phyloP scores from a whole-genome alignment of 2,329 filamentous ascomycete species.

The Colletotrichum theobromicola region DNA sequence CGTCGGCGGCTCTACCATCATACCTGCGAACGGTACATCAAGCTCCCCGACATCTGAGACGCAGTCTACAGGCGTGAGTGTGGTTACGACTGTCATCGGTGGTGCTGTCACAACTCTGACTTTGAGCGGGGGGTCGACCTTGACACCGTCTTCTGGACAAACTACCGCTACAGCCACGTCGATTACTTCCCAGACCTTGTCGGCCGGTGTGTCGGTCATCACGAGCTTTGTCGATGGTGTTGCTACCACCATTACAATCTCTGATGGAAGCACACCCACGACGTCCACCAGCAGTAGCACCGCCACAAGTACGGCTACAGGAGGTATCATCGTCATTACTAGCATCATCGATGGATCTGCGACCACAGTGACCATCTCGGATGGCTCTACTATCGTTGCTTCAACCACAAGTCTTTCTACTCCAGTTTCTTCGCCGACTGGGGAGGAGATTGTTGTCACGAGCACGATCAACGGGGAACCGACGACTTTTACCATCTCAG shows the following conservation, averaged over 20 bases:
- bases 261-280: background rate
- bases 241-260: background rate
- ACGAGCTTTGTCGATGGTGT: background rate
- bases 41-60: background rate
- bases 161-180: background rate
- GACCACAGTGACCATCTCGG: background rate
- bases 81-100: background rate
- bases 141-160: background rate
- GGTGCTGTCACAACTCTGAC: background rate
- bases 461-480: background rate
- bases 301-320: background rate
- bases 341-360: background rate
- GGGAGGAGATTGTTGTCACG: background rate
- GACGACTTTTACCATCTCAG: background rate
- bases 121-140: background rate
- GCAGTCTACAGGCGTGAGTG: background rate
- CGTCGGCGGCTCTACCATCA: background rate
- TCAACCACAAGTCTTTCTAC: background rate
- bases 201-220: background rate
- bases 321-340: background rate
- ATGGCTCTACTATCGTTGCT: background rate
- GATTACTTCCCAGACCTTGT: background rate
- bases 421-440: background rate
- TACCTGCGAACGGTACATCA: background rate
- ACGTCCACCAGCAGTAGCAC: background rate